Evolutionary conservation across 306 rosid genomes (phyloP).

Genomic region (Delonix regia): DNA sequence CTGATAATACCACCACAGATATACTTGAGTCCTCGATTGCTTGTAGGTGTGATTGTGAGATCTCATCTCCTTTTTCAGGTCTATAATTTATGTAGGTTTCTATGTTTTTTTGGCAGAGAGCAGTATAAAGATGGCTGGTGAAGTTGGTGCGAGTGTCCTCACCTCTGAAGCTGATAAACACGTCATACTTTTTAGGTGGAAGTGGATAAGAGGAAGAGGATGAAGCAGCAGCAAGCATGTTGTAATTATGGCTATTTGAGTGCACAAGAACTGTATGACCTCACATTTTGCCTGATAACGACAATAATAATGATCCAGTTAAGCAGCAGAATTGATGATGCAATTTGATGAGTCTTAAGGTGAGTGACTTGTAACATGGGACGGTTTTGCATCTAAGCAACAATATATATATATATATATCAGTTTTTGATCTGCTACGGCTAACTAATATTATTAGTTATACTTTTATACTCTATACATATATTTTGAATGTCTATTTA

Average conservation of each 20-base stretch:
- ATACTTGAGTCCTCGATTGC: not conserved
- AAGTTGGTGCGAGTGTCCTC: not conserved
- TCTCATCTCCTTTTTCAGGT: not conserved
- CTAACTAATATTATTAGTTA: no score
- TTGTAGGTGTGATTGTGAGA: not conserved
- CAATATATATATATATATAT: no score
- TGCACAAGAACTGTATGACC: not conserved
- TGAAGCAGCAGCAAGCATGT: not conserved
- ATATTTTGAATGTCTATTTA: no score
- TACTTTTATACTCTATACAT: no score
- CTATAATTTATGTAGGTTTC: not conserved
- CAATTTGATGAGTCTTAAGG: no score
- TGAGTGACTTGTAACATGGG: no score
- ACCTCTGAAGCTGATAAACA: conserved; percentile 1
- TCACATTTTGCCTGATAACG: not conserved
- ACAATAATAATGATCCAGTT: not conserved
- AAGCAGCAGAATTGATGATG: no score
- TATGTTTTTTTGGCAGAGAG: no score
- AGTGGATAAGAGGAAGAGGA: not conserved
- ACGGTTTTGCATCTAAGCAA: no score
- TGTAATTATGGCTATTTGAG: no score
- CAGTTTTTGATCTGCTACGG: no score
- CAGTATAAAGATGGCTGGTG: not conserved
- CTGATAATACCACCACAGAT: not conserved
- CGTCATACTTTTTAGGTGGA: not conserved